These are phyloP conservation scores for Ophiorrhiza pumila DNA, from an alignment of 257 asterid species.

Conservation along the genomic window DNA sequence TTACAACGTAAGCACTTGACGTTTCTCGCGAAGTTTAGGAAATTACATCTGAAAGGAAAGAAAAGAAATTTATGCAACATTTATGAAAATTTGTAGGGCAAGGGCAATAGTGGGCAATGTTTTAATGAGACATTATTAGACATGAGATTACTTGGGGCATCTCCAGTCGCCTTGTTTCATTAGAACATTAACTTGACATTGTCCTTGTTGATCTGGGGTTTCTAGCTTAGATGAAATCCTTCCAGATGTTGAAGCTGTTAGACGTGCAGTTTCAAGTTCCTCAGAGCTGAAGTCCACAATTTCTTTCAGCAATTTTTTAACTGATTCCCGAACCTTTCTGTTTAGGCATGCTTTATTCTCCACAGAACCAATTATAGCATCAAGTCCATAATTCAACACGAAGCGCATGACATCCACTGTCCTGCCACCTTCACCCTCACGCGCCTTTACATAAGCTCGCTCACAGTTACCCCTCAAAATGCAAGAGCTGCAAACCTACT, in stretches of 20 bases:
- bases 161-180: conserved; percentile 79
- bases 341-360: conserved; percentile 67
- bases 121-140: neutral
- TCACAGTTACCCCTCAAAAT: conserved; percentile 83
- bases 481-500: conserved; percentile 90
- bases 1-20: conserved; percentile 71
- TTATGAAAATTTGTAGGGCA: neutral
- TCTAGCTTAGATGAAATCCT: conserved; percentile 28
- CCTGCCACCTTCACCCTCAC: conserved; percentile 68
- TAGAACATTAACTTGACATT: conserved; percentile 33
- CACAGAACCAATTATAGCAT: conserved; percentile 54
- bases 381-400: conserved; percentile 65
- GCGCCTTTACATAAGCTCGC: conserved; percentile 70
- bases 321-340: conserved; percentile 60
- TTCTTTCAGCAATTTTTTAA: conserved; percentile 69
- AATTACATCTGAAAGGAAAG: conserved; percentile 61
- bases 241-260: conserved; percentile 22
- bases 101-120: neutral
- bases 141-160: conserved; percentile 71
- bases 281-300: conserved; percentile 45
- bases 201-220: conserved; percentile 28
- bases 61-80: neutral
- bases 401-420: conserved; percentile 90
- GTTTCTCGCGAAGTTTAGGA: conserved; percentile 71
- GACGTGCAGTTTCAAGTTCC: conserved; percentile 32